A percentile compares a stretch with the other conserved stretches of the same genome.
These are phyloP conservation scores for Heterobasidion parviporum DNA, from an alignment of 1,284 basidiomycete genomes.

Conservation along the genomic window DNA sequence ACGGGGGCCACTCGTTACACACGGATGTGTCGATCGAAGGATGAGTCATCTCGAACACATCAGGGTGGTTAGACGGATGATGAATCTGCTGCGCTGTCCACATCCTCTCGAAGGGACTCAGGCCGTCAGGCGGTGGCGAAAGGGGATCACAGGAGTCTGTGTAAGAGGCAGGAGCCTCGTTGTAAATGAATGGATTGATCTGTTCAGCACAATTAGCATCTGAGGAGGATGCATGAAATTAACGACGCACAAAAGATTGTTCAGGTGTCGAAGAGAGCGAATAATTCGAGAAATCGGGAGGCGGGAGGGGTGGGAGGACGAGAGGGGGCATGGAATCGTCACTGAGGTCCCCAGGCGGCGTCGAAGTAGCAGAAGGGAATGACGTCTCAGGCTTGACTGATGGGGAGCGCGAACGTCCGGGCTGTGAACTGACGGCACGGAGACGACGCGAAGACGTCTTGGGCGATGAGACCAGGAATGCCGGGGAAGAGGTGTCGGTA, in stretches of 20 bases:
- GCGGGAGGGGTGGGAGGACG: conserved; percentile 11
- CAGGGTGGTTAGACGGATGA: conserved; percentile 9
- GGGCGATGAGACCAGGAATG: conserved; percentile 17
- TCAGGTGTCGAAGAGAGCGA: conserved; percentile 15
- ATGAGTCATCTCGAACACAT: conserved; percentile 10
- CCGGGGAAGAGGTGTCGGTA: conserved; percentile 20
- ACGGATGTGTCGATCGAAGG: conserved; percentile 21
- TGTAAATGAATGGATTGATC: conserved; percentile 44
- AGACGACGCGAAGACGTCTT: conserved; percentile 14
- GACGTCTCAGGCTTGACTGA: conserved; percentile 11
- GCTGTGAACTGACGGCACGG: conserved; percentile 27
- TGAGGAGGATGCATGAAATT: background rate
- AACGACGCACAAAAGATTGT: conserved; percentile 39
- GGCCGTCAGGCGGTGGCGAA: conserved; percentile 11
- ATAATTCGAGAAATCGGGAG: conserved; percentile 12
- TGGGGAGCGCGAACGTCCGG: conserved; percentile 1
- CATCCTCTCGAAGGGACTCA: conserved; percentile 9
- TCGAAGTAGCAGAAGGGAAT: conserved; percentile 7
- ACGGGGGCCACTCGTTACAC: conserved; percentile 15
- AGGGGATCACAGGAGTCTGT: conserved; percentile 23
- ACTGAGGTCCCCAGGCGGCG: background rate
- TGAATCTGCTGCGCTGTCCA: conserved; percentile 6
- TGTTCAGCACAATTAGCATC: conserved; percentile 9
- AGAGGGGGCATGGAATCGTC: conserved; percentile 13
- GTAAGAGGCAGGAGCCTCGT: conserved; percentile 19